phyloP scores from a whole-genome alignment of 208 protist species.

The Leishmania major region DNA sequence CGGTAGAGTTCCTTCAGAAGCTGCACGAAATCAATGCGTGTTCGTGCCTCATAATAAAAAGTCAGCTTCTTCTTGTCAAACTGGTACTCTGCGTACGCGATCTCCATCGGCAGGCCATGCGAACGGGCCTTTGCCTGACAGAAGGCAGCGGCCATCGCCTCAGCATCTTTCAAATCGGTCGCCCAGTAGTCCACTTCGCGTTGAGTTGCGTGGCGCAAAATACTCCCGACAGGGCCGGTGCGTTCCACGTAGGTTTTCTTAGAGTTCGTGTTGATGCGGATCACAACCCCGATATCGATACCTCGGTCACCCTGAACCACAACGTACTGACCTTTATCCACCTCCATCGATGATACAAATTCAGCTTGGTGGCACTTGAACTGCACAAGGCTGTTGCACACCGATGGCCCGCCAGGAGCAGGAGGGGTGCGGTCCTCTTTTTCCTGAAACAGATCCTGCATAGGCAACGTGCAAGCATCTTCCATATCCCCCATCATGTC shows the following conservation, averaged over 20 bases:
- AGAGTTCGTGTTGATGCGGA: conserved; percentile 58
- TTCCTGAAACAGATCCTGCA: conserved; percentile 45
- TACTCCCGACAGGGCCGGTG: conserved; percentile 49
- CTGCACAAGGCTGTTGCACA: conserved; percentile 74
- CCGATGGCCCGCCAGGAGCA: conserved; percentile 23
- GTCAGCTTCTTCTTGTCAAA: conserved; percentile 94
- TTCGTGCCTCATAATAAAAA: conserved; percentile 86
- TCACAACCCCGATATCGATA: conserved; percentile 89
- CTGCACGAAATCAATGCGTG: conserved; percentile 81
- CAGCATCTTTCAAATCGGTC: conserved; percentile 80
- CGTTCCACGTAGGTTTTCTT: conserved; percentile 65
- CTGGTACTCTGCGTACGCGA: conserved; percentile 90
- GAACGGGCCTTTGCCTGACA: conserved; percentile 64
- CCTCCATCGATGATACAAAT: conserved; percentile 60
- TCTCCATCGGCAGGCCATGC: conserved; percentile 76
- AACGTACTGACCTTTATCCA: conserved; percentile 81
- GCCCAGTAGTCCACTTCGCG: conserved; percentile 89
- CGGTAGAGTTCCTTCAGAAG: conserved; percentile 85
- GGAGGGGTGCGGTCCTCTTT: conserved; percentile 43
- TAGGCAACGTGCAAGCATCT: conserved; percentile 2
- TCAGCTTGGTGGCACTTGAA: conserved; percentile 90
- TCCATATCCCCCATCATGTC: conserved; percentile 20
- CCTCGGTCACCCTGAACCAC: conserved; percentile 90
- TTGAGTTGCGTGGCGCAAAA: conserved; percentile 81
- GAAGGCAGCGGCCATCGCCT: conserved; percentile 65